These are phyloP conservation scores for Mycena pura DNA, from an alignment of 768 basidiomycete species.

Conservation along the genomic window DNA sequence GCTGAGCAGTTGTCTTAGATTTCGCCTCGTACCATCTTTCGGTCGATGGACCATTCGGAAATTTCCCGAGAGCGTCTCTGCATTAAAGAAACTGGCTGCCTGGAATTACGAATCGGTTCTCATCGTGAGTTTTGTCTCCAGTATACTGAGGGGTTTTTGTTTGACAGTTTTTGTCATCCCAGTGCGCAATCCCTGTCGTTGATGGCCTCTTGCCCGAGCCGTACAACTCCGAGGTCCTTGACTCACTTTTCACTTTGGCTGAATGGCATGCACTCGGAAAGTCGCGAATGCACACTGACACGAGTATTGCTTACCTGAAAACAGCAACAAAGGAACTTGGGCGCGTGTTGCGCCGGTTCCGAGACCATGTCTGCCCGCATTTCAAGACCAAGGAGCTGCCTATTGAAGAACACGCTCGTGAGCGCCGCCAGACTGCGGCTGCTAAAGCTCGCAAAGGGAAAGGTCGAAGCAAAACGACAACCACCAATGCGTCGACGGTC, in stretches of 20 bases:
- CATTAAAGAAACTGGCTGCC: constrained; percentile 31
- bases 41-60: constrained; percentile 29
- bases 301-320: constrained; percentile 36
- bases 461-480: neutral
- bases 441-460: constrained; percentile 11
- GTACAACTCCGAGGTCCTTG: constrained; percentile 36
- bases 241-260: constrained; percentile 41
- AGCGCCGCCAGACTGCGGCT: constrained; percentile 16
- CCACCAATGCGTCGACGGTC: neutral
- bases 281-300: constrained; percentile 45
- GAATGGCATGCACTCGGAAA: constrained; percentile 50
- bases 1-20: neutral
- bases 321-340: constrained; percentile 34
- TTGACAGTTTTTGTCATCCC: neutral
- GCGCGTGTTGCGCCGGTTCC: constrained; percentile 35
- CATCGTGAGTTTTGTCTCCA: neutral
- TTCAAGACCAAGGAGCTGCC: constrained; percentile 45
- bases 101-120: constrained; percentile 36
- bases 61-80: constrained; percentile 28
- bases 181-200: constrained; percentile 46
- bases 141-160: neutral
- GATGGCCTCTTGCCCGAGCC: constrained; percentile 40
- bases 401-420: constrained; percentile 41
- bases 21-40: constrained; percentile 32
- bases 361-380: constrained; percentile 30